Conservation (phyloP, 768 basidiomycete species). For the Hypholoma sublateritium region DNA sequence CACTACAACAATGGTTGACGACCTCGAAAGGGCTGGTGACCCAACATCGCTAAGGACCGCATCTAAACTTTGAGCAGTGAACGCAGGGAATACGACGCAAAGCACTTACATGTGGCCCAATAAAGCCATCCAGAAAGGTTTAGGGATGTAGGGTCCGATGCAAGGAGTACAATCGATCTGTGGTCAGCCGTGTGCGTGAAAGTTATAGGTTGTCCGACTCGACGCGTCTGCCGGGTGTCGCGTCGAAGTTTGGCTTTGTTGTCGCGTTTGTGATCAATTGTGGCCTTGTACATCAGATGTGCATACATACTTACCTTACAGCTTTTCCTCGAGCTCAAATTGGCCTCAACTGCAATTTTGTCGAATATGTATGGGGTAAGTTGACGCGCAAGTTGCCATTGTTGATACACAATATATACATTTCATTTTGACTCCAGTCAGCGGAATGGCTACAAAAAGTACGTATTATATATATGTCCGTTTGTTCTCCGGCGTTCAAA, state of each 20-base stretch:
- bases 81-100: neutral
- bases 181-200: neutral
- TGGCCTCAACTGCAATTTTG: neutral
- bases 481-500: no score
- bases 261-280: slow-evolving; percentile 20
- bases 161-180: neutral
- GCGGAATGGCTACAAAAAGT: no score
- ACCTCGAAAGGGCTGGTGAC: slow-evolving; percentile 27
- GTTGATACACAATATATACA: no score
- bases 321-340: no score
- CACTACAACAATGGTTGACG: slow-evolving; percentile 38
- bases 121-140: slow-evolving; percentile 13
- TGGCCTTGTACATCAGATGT: no score
- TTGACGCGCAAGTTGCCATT: neutral
- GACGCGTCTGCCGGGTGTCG: slow-evolving; percentile 14
- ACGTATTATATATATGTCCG: no score
- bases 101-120: slow-evolving; percentile 14
- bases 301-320: no score
- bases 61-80: slow-evolving; percentile 14
- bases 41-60: neutral
- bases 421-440: neutral
- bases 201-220: neutral
- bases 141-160: neutral
- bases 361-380: neutral
- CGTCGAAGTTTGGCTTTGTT: slow-evolving; percentile 29